phyloP scores from a whole-genome alignment of 495 filamentous ascomycete genomes.

The Neurospora sp. region DNA sequence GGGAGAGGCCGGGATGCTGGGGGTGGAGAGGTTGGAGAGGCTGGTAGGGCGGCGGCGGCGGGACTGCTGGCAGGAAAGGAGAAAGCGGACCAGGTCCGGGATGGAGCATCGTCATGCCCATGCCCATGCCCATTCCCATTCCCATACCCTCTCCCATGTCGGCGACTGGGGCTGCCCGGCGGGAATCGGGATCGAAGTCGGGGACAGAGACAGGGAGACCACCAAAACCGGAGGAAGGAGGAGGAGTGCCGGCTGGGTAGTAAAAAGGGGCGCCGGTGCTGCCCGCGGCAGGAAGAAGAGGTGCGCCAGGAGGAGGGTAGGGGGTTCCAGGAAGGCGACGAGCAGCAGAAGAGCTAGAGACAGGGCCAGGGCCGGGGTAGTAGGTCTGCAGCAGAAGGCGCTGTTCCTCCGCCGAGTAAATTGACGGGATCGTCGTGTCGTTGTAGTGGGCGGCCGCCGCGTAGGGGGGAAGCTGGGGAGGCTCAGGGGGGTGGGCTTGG shows the following conservation, averaged over 20 bases:
- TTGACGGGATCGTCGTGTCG: background rate
- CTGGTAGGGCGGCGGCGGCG: background rate
- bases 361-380: background rate
- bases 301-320: background rate
- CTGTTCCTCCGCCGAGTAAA: background rate
- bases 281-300: background rate
- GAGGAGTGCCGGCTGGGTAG: background rate
- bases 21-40: too few relatives aligned
- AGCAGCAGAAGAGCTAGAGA: background rate
- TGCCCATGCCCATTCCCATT: too few relatives aligned
- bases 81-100: background rate
- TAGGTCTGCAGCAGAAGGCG: background rate
- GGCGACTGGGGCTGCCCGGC: too few relatives aligned
- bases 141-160: too few relatives aligned
- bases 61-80: background rate
- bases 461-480: background rate
- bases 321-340: background rate
- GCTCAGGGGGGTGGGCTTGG: background rate
- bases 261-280: background rate
- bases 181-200: background rate
- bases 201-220: too few relatives aligned
- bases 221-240: background rate
- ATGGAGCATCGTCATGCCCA: background rate
- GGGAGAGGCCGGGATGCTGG: background rate
- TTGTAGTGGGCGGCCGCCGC: background rate